Base-by-base conservation (phyloP, 192 early-diverging fungal species). In the Funneliformis geosporum region DNA sequence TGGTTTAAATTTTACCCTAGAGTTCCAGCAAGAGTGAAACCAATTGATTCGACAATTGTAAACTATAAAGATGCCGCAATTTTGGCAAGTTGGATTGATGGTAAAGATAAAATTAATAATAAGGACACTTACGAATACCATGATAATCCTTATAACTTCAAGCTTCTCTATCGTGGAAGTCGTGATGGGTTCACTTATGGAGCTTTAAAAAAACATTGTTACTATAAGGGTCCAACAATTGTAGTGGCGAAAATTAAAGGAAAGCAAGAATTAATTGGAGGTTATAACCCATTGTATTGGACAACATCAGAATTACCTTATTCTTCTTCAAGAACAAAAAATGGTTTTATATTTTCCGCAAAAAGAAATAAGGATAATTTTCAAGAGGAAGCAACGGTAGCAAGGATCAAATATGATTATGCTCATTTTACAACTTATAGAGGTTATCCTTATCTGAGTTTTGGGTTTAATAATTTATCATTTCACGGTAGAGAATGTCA, bases 81-180 rank as follows among this genome's bases (percentile, higher is more conserved):
- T 16, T 16, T 73, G 5, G 12, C 72, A 28, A 25, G 40, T 50
- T 73, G 72, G 43, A 73, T 73, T 11, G 72, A 73, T 59, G 44
- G 44, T n/a, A 46, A 33, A 38, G n/a, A 43, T 21, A 21, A 43
- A 50, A 23, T 25, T 21, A 59, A 73, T 59, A 16, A 33, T n/a
- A 39, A 28, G 8, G 6, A 11, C 11, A 71, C 12, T 33, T 38
- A 23, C 8, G 64, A 38, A 23, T 28, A 23, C 18, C 10, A 28
- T 38, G 23, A 50, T 39, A 67, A 38, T 44, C 14, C 42, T 73
- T 75, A 60, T 61, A 43, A 75, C 11, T 75, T 60, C 38, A 75
- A 61, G n/a, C 25, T 75, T 10, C 38, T 75, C 8, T n/a, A 38
- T 59, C 47, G 73, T 60, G 73, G 73, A 1, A 60, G 39, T n/a